A percentile compares a stretch with the other conserved stretches of the same genome.
phyloP scores from a whole-genome alignment of 2,329 filamentous ascomycete species.

The Aspergillus aculeatinus region DNA sequence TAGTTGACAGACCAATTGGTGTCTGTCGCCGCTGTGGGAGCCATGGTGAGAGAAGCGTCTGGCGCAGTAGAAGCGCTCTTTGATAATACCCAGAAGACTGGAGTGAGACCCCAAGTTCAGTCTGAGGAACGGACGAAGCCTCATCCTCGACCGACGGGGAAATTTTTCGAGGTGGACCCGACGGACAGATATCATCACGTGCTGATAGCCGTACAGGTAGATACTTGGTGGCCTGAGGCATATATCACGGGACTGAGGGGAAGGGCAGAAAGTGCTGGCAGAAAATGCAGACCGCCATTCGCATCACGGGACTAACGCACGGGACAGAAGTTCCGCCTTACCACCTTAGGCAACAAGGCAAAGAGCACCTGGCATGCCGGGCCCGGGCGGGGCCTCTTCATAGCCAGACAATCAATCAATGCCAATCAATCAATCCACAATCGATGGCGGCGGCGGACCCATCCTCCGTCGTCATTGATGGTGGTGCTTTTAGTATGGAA shows the following conservation, averaged over 20 bases:
- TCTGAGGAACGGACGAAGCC: conserved; percentile 23
- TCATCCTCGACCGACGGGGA: conserved; percentile 29
- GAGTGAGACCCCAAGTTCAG: conserved; percentile 22
- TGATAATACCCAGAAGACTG: conserved; percentile 16
- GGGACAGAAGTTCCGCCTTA: neutral
- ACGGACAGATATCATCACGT: conserved; percentile 42
- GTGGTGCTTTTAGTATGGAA: too few species aligned
- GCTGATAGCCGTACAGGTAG: conserved; percentile 28
- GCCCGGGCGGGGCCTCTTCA: too few species aligned
- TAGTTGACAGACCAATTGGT: conserved; percentile 83
- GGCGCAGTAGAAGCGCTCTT: neutral
- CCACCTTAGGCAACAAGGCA: conserved; percentile 17
- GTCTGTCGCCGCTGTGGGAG: conserved; percentile 56
- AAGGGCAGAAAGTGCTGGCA: too few species aligned
- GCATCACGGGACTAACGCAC: conserved; percentile 10
- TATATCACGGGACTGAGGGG: too few species aligned
- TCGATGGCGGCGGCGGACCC: too few species aligned
- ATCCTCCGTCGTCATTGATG: too few species aligned
- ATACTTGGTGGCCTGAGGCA: conserved; percentile 21
- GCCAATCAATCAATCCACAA: too few species aligned
- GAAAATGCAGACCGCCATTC: neutral
- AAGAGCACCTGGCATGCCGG: neutral
- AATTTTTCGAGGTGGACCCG: conserved; percentile 43
- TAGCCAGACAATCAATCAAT: too few species aligned
- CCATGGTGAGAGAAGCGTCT: conserved; percentile 46